phyloP scores from a whole-genome alignment of 192 early-diverging fungal genomes.

The Cetraspora pellucida region DNA sequence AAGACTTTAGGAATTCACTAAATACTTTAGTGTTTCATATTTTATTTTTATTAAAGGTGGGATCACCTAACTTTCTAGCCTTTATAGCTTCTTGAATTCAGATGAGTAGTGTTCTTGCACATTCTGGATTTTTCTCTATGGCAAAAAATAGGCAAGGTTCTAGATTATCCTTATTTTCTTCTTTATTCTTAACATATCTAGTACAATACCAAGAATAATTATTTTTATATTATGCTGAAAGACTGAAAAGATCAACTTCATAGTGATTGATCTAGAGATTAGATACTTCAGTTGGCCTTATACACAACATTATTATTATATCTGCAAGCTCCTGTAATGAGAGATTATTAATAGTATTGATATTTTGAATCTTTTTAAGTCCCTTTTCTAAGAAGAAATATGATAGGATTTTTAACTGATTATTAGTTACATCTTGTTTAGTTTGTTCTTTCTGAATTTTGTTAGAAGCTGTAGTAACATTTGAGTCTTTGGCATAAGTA shows the following conservation, averaged over 20 bases:
- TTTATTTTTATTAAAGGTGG: too few relatives aligned
- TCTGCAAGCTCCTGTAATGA: conserved; percentile 11
- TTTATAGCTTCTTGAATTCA: neutral
- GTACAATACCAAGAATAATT: conserved; percentile 33
- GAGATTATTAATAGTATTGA: conserved; percentile 5
- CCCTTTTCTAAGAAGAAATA: conserved; percentile 17
- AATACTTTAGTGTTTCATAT: too few relatives aligned
- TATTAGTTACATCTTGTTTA: neutral
- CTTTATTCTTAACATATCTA: conserved; percentile 25
- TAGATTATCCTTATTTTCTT: conserved; percentile 17
- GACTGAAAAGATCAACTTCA: conserved; percentile 3
- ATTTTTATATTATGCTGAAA: conserved; percentile 14
- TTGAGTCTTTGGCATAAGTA: too few relatives aligned
- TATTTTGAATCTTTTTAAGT: conserved; percentile 21
- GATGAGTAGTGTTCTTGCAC: neutral
- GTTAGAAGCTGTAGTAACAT: too few relatives aligned
- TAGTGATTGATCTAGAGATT: conserved; percentile 18
- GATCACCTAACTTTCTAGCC: too few relatives aligned
- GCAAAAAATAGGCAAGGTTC: neutral
- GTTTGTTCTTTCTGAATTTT: too few relatives aligned
- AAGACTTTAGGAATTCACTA: too few relatives aligned
- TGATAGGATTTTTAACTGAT: conserved; percentile 2
- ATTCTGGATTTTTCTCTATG: conserved; percentile 11
- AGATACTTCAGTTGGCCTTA: conserved; percentile 28
- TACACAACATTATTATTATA: conserved; percentile 21